phyloP scores from a whole-genome alignment of 2,329 filamentous ascomycete genomes.

The Sclerotinia glacialis region DNA sequence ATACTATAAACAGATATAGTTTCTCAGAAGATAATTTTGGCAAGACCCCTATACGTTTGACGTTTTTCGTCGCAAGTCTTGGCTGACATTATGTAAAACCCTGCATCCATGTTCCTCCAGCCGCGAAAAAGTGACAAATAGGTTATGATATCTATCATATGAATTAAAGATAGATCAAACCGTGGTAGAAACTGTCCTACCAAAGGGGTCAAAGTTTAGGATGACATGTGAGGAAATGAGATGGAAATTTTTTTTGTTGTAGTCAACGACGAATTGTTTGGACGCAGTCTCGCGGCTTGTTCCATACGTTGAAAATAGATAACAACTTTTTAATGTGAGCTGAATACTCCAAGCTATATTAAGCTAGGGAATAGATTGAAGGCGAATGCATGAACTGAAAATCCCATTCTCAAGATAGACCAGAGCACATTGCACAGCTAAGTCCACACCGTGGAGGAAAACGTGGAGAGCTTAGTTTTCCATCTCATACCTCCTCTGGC shows the following conservation, averaged over 20 bases:
- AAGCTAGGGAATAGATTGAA: not conserved
- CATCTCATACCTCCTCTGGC: not conserved
- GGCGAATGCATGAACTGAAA: not conserved
- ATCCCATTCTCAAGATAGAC: not conserved
- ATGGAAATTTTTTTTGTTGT: not conserved
- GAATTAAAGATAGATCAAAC: not conserved
- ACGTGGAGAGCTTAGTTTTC: slow-evolving; percentile 6
- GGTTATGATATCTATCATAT: not conserved
- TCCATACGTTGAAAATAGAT: not conserved
- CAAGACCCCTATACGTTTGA: slow-evolving; percentile 6
- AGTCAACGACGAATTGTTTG: slow-evolving; percentile 12
- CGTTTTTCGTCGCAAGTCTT: slow-evolving; percentile 18
- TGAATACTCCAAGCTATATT: not conserved
- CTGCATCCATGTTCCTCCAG: not conserved
- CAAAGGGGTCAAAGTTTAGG: not conserved
- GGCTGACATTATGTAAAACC: slow-evolving; percentile 16
- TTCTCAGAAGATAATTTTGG: not conserved
- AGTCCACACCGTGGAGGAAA: not conserved
- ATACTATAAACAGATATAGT: slow-evolving; percentile 6
- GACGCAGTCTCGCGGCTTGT: not conserved
- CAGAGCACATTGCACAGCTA: slow-evolving; percentile 3
- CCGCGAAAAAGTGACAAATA: not conserved
- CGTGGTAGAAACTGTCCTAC: not conserved
- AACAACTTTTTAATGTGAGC: not conserved
- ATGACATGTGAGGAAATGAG: not conserved